phyloP scores from a whole-genome alignment of 2,329 filamentous ascomycete genomes.

The Clonostachys rhizophaga region DNA sequence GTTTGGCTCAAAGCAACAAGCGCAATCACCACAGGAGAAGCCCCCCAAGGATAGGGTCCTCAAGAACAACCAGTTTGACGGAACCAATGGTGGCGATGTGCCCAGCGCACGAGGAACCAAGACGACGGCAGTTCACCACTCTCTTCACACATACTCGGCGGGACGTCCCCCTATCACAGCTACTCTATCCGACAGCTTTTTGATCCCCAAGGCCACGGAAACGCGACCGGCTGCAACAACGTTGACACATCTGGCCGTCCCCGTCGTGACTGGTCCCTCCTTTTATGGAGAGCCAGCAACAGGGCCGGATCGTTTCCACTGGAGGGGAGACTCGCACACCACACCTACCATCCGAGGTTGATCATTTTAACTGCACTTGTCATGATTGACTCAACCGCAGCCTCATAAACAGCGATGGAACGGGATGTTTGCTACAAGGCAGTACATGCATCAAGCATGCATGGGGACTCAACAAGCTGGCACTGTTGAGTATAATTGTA shows the following conservation, averaged over 20 bases:
- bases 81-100: background rate
- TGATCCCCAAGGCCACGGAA: slow-evolving; percentile 24
- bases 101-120: background rate
- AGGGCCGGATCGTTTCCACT: slow-evolving; percentile 40
- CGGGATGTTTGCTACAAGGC: too few relatives aligned
- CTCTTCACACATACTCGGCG: background rate
- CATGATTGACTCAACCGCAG: too few relatives aligned
- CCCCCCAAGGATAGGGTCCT: slow-evolving; percentile 40
- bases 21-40: slow-evolving; percentile 20
- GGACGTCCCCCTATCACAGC: background rate
- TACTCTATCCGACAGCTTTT: background rate
- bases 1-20: slow-evolving; percentile 60
- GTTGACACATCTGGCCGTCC: slow-evolving; percentile 31
- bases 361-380: too few relatives aligned
- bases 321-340: slow-evolving; percentile 39
- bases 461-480: background rate
- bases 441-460: background rate
- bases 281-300: slow-evolving; percentile 26
- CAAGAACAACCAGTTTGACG: slow-evolving; percentile 6
- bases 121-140: background rate
- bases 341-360: slow-evolving; percentile 42
- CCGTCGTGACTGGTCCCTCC: too few relatives aligned
- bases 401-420: too few relatives aligned
- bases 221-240: slow-evolving; percentile 29
- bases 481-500: background rate